These are phyloP conservation scores for Ogataea hybrid DNA, from an alignment of 1,139 yeast genomes.

Conservation along the genomic window DNA sequence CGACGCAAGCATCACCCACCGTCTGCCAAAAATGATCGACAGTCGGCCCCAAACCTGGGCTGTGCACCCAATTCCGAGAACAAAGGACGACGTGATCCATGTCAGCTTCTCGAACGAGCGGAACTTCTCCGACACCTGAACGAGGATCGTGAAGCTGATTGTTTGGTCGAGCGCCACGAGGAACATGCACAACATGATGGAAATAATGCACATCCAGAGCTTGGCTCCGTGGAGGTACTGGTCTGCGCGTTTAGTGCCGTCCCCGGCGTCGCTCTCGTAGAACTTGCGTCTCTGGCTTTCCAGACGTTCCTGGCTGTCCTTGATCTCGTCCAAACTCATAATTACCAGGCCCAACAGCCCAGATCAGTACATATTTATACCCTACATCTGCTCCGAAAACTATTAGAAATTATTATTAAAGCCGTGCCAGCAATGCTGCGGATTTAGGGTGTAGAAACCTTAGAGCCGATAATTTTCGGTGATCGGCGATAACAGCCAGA, in stretches of 20 bases:
- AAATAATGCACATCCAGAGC: too few relatives aligned
- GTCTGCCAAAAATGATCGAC: too few relatives aligned
- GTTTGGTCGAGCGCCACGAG: too few relatives aligned
- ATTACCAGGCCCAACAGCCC: neutral
- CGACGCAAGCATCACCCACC: too few relatives aligned
- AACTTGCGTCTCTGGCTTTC: constrained; percentile 1
- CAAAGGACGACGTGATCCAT: too few relatives aligned
- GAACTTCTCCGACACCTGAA: too few relatives aligned
- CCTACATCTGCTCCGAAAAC: neutral
- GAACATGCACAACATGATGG: too few relatives aligned
- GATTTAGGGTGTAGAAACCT: neutral
- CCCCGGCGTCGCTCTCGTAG: constrained; percentile 47
- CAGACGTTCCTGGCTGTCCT: neutral
- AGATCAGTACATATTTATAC: neutral
- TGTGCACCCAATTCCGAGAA: too few relatives aligned
- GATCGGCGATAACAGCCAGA: neutral
- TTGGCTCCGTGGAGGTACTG: neutral
- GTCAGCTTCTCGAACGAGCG: too few relatives aligned
- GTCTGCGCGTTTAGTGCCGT: constrained; percentile 48
- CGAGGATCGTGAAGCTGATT: too few relatives aligned
- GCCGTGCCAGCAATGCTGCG: neutral
- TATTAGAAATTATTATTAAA: neutral
- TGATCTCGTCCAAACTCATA: neutral
- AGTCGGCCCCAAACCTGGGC: too few relatives aligned
- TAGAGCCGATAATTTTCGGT: neutral